Percentiles rank a stretch among this genome's conserved stretches.
Evolutionary conservation across 2,329 filamentous ascomycete genomes (phyloP).

Genomic region (Trichoderma lentiforme): DNA sequence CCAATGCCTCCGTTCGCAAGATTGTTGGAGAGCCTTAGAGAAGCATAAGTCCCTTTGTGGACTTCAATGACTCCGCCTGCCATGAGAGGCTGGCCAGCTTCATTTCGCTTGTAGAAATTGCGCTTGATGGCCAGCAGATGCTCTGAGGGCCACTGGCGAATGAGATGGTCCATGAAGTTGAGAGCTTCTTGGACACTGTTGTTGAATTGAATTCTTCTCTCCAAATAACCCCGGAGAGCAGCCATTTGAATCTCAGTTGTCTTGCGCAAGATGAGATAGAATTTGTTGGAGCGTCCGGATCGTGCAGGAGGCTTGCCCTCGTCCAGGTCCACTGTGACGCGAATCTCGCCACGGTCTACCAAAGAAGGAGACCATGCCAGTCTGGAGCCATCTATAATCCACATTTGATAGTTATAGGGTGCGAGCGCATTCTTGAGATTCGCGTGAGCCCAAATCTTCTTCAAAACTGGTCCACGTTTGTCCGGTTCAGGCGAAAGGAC

Average conservation of each 20-base stretch:
- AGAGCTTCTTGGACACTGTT: slow-evolving; percentile 72
- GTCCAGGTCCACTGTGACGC: slow-evolving; percentile 69
- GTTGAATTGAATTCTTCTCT: slow-evolving; percentile 57
- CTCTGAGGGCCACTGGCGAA: slow-evolving; percentile 74
- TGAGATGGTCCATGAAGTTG: slow-evolving; percentile 85
- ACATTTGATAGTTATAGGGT: slow-evolving; percentile 43
- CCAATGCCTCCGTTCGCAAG: slow-evolving; percentile 50
- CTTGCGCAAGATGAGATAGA: slow-evolving; percentile 59
- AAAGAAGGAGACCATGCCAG: slow-evolving; percentile 68
- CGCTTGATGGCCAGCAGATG: slow-evolving; percentile 71
- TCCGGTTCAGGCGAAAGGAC: slow-evolving; percentile 59
- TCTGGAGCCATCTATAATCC: slow-evolving; percentile 79
- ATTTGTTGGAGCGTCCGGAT: slow-evolving; percentile 43
- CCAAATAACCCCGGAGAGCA: slow-evolving; percentile 64
- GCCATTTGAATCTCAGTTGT: slow-evolving; percentile 68
- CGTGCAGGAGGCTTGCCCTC: slow-evolving; percentile 50
- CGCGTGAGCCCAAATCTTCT: slow-evolving; percentile 71
- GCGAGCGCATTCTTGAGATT: slow-evolving; percentile 55
- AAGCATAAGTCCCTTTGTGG: slow-evolving; percentile 85
- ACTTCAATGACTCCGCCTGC: slow-evolving; percentile 61
- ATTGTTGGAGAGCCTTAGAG: slow-evolving; percentile 69
- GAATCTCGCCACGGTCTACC: slow-evolving; percentile 47
- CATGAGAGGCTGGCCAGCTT: slow-evolving; percentile 53
- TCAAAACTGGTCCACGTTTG: slow-evolving; percentile 62
- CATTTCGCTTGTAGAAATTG: slow-evolving; percentile 68